Evolutionary conservation across 1,139 yeast species (phyloP).

Genomic region (Zygosaccharomyces pseudobailii): DNA sequence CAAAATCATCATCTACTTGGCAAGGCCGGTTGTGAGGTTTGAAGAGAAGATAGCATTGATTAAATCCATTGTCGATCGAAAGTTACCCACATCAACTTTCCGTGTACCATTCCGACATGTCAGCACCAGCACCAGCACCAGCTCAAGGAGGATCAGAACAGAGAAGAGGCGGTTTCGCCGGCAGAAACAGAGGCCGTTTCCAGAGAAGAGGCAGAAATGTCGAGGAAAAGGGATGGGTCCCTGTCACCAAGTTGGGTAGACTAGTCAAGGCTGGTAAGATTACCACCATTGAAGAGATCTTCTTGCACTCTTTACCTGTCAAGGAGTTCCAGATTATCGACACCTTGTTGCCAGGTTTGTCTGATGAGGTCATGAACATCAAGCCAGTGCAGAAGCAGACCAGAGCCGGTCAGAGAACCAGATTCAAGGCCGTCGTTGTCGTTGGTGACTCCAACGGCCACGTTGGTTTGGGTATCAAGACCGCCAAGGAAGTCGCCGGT

Average conservation of each 20-base stretch:
- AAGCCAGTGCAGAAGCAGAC: conserved; percentile 99
- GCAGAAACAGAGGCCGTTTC: conserved; percentile 57
- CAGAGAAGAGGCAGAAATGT: conserved; percentile 64
- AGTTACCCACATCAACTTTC: conserved; percentile 90
- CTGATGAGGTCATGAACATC: conserved; percentile 99
- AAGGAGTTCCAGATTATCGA: conserved; percentile 99
- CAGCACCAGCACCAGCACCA: conserved; percentile 48
- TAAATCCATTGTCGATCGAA: conserved; percentile 61
- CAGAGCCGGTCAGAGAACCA: conserved; percentile 99
- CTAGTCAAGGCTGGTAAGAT: conserved; percentile 98
- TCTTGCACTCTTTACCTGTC: conserved; percentile 98
- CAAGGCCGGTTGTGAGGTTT: background rate
- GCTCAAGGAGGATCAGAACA: conserved; percentile 43
- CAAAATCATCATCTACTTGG: background rate
- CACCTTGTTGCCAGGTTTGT: conserved; percentile 89
- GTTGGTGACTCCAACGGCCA: conserved; percentile 99
- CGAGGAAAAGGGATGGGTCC: conserved; percentile 99
- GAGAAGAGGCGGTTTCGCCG: conserved; percentile 66
- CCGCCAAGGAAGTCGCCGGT: conserved; percentile 99
- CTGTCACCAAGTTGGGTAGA: conserved; percentile 99
- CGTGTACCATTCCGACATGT: conserved; percentile 90
- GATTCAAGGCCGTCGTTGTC: conserved; percentile 99
- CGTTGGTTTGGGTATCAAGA: conserved; percentile 99
- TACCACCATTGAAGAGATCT: conserved; percentile 94
- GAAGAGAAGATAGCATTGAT: too few relatives aligned